These are phyloP conservation scores for Chytridiales sp. DNA, from an alignment of 371 early-diverging fungal genomes.

Conservation along the genomic window DNA sequence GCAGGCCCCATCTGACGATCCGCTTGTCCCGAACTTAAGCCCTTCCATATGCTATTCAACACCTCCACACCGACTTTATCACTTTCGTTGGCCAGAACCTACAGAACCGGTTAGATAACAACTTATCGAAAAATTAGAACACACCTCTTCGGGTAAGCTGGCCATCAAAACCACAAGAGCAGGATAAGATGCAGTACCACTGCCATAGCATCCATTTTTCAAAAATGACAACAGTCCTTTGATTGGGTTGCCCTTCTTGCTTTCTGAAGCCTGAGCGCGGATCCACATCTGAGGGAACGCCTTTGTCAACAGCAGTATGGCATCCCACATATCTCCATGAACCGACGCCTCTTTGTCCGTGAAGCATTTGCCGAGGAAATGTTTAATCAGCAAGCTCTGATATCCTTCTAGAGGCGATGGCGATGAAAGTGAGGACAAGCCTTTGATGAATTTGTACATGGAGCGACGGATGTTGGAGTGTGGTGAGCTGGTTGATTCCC, in stretches of 20 bases:
- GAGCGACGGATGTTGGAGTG: slow-evolving; percentile 42
- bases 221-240: slow-evolving; percentile 52
- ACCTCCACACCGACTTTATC: slow-evolving; percentile 56
- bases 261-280: slow-evolving; percentile 60
- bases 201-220: slow-evolving; percentile 65
- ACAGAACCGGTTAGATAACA: neutral
- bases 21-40: slow-evolving; percentile 51
- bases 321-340: slow-evolving; percentile 66
- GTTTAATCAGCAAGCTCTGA: slow-evolving; percentile 34
- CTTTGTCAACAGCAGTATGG: slow-evolving; percentile 35
- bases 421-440: neutral
- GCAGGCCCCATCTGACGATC: slow-evolving; percentile 53
- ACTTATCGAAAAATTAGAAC: slow-evolving; percentile 7
- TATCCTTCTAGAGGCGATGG: slow-evolving; percentile 7
- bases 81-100: slow-evolving; percentile 9
- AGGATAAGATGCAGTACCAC: slow-evolving; percentile 62
- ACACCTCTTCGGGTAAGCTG: slow-evolving; percentile 55
- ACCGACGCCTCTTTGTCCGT: slow-evolving; percentile 48
- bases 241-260: slow-evolving; percentile 46
- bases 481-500: slow-evolving; percentile 29
- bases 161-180: slow-evolving; percentile 68
- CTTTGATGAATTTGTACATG: slow-evolving; percentile 36
- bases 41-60: slow-evolving; percentile 69
- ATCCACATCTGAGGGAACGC: slow-evolving; percentile 71
- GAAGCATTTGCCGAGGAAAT: slow-evolving; percentile 42